Evolutionary conservation across 2,329 filamentous ascomycete species (phyloP), one percentile per base, ranked within the genome.

Genomic region (Sphaceloma murrayae): DNA sequence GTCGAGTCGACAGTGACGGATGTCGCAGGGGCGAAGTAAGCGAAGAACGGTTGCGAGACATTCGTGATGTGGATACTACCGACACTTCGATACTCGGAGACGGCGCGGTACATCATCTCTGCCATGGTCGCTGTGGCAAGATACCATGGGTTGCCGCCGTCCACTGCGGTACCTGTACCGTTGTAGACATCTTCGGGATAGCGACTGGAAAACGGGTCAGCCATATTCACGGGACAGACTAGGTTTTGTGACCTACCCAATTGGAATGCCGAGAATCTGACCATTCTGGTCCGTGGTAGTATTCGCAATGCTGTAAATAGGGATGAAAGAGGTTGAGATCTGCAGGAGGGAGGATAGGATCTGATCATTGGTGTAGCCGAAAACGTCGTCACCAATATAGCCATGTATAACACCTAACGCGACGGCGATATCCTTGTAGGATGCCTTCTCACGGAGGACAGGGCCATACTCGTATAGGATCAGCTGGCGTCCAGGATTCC

Each of bases 111-210:
- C 29, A 62, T 33, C 34, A 54, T 51, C 38, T 62, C 55, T 7
- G 56, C 53, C 36, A 60, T 51, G n/a, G 58, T 52, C 4, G 56
- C 53, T 16, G 59, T 61, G 32, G 55, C 53, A 17, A 61, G 51
- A 33, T 59, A 62, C 59, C 59, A 62, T 1, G 59, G 58, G 45
- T 62, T 61, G 2, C 59, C 59, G 30, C 57, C 56, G 19, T 58
- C 51, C 1, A 24, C 13, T 16, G 50, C 45, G 4, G 57, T 60
- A 3, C 54, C 58, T 7, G 51, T 53, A 6, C 58, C 58, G 26
- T 56, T 58, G 48, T 61, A 61, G 10, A 60, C 52, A 36, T 61
- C 59, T 45, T 60, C 58, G n/a, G 58, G 57, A 34, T 60, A 61
- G 4, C 58, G 55, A 3, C 58, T 53, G 22, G 4, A 7, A 7